Conservation (phyloP, 495 filamentous ascomycete genomes). For the Neurospora sp. region DNA sequence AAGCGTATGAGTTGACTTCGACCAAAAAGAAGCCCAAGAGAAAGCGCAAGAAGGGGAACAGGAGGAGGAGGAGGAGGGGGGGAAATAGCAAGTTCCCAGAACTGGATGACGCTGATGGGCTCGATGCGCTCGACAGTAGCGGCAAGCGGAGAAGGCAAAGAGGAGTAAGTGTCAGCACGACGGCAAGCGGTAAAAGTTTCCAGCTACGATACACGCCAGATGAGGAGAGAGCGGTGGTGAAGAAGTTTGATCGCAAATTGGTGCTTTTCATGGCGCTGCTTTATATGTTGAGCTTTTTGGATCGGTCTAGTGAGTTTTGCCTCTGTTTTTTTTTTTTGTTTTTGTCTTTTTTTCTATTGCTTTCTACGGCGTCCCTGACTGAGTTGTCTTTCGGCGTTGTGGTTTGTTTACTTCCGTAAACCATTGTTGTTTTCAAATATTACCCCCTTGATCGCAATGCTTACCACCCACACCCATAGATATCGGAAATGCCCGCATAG, state of each 20-base stretch:
- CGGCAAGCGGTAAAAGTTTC: background rate
- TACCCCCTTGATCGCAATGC: background rate
- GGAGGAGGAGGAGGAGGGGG: background rate
- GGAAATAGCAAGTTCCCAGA: background rate
- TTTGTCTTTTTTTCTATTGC: background rate
- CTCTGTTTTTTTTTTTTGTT: background rate
- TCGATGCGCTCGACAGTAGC: background rate
- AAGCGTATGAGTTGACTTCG: background rate
- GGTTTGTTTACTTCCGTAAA: background rate
- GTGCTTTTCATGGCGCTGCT: constrained; percentile 72
- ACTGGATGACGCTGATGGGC: background rate
- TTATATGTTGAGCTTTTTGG: constrained; percentile 74
- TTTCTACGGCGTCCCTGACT: background rate
- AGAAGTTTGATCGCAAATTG: constrained; percentile 62
- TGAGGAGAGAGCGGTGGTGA: constrained; percentile 62
- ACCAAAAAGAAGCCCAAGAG: background rate
- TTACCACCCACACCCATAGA: constrained; percentile 32
- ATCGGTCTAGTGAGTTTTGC: constrained; percentile 56
- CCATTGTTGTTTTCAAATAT: too few relatives aligned
- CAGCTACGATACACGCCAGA: constrained; percentile 49
- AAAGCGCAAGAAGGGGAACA: background rate
- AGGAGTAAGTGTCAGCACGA: background rate
- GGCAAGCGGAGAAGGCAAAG: background rate
- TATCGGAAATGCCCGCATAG: constrained; percentile 71
- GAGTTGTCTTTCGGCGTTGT: too few relatives aligned